Evolutionary conservation across 495 filamentous ascomycete species (phyloP).

Genomic region (Tuber borchii): DNA sequence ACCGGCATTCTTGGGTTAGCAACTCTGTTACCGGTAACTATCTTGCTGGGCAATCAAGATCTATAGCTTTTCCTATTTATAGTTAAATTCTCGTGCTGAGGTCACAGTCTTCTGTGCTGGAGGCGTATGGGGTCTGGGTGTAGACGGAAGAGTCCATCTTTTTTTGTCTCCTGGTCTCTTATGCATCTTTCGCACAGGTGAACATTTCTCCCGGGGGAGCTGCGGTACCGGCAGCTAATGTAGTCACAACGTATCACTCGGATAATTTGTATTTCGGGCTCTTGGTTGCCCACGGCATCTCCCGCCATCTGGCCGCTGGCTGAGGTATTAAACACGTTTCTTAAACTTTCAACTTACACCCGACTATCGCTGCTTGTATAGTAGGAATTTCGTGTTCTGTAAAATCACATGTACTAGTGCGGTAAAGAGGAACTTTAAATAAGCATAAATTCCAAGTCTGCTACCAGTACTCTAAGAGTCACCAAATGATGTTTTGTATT

Average conservation of each 20-base stretch:
- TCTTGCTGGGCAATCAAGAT: too few species aligned
- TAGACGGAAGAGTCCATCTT: neutral
- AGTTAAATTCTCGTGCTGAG: neutral
- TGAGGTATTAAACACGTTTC: neutral
- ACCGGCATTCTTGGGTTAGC: too few species aligned
- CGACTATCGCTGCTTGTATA: neutral
- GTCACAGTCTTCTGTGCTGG: neutral
- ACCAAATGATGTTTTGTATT: neutral
- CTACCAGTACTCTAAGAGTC: neutral
- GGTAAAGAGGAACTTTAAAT: neutral
- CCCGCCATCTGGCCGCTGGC: neutral
- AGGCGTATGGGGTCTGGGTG: neutral
- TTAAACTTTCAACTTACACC: neutral
- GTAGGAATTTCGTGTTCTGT: neutral
- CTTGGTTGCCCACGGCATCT: neutral
- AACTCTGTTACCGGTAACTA: too few species aligned
- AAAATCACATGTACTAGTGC: neutral
- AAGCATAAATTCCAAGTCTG: neutral
- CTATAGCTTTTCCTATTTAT: neutral
- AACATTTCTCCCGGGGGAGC: neutral
- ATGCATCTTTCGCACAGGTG: too few species aligned
- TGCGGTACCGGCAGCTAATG: neutral
- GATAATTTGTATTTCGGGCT: neutral
- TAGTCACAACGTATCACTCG: neutral
- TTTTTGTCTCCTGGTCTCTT: neutral